Conservation (phyloP, 2,329 filamentous ascomycete genomes). For the Diaporthe ampelina region DNA sequence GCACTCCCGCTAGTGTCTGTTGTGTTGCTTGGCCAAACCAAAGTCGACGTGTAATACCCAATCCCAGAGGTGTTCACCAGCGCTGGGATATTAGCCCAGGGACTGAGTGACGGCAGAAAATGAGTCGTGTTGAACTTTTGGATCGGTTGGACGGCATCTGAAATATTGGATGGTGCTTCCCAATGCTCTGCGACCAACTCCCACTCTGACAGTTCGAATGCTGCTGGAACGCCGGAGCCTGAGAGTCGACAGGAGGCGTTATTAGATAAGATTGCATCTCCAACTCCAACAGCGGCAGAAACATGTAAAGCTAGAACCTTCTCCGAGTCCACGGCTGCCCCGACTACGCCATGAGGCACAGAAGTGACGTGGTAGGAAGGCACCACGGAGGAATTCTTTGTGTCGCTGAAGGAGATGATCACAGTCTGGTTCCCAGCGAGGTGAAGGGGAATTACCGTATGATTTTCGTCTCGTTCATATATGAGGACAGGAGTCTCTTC, state of each 20-base stretch:
- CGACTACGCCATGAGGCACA: not conserved
- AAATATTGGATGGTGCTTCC: slow-evolving; percentile 3
- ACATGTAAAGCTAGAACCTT: not conserved
- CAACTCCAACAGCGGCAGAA: not conserved
- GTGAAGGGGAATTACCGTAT: not conserved
- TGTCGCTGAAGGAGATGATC: not conserved
- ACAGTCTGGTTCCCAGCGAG: not conserved
- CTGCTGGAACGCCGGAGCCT: not conserved
- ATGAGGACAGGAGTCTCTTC: not conserved
- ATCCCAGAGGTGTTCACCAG: slow-evolving; percentile 1
- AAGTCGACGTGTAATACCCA: not conserved
- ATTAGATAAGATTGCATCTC: not conserved
- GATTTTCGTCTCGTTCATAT: not conserved
- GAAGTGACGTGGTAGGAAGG: not conserved
- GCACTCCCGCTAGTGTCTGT: not conserved
- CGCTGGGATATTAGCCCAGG: not conserved
- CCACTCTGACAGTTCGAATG: not conserved
- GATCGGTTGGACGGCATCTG: not conserved
- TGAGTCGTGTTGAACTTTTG: not conserved
- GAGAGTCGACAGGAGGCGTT: not conserved
- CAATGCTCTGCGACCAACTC: slow-evolving; percentile 5
- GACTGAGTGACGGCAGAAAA: not conserved
- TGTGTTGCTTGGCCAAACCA: not conserved
- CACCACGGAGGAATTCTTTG: not conserved
- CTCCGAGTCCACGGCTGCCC: not conserved